phyloP scores from a whole-genome alignment of 2,329 filamentous ascomycete species.

The Alternaria sp. region DNA sequence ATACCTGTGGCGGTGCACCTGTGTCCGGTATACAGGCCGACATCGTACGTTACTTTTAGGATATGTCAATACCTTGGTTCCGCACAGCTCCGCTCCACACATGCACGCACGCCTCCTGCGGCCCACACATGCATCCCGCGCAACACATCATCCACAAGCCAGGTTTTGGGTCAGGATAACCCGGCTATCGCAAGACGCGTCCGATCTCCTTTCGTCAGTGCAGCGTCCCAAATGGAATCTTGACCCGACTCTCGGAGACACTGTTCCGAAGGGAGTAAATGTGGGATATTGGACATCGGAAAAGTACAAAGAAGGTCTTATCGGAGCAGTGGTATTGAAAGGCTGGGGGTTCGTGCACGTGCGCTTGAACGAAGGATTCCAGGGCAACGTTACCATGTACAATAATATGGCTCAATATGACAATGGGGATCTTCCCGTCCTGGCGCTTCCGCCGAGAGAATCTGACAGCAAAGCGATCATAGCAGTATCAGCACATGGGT shows the following conservation, averaged over 20 bases:
- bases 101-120: slow-evolving; percentile 3
- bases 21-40: not conserved
- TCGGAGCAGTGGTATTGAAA: not conserved
- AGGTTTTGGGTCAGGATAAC: slow-evolving; percentile 6
- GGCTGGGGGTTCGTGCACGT: not conserved
- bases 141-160: slow-evolving; percentile 2
- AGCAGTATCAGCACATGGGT: slow-evolving; percentile 1
- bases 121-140: not conserved
- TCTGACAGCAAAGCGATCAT: not conserved
- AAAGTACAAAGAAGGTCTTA: not conserved
- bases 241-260: not conserved
- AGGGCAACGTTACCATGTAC: not conserved
- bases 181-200: not conserved
- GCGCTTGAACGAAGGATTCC: not conserved
- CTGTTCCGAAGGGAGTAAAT: not conserved
- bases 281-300: not conserved
- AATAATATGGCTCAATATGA: not conserved
- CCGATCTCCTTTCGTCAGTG: not conserved
- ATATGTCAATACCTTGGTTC: slow-evolving; percentile 3
- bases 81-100: not conserved
- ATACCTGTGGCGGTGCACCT: slow-evolving; percentile 14
- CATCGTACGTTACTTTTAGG: slow-evolving; percentile 1
- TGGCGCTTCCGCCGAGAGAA: slow-evolving; percentile 8
- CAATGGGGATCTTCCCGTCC: slow-evolving; percentile 4
- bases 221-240: not conserved